phyloP scores from a whole-genome alignment of 164 flowering plant species.

The Santalum album region DNA sequence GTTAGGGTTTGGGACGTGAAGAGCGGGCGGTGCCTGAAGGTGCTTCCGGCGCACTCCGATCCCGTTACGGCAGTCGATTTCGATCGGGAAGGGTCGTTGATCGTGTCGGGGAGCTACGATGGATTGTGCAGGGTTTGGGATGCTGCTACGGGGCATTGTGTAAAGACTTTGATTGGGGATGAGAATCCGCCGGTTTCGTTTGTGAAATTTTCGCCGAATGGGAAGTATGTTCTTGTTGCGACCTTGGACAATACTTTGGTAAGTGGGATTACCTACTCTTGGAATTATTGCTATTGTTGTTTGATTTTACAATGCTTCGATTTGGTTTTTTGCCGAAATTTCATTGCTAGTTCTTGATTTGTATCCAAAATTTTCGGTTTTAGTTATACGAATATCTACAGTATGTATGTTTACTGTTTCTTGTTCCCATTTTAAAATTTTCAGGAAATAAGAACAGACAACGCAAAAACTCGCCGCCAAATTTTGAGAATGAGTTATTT shows the following conservation, averaged over 20 bases:
- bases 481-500: too few species aligned
- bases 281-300: background rate
- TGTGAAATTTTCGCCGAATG: constrained; percentile 87
- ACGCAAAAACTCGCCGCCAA: too few species aligned
- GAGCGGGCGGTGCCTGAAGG: constrained; percentile 82
- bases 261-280: constrained; percentile 11
- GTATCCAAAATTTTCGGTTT: too few species aligned
- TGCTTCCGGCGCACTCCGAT: constrained; percentile 89
- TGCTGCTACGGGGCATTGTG: constrained; percentile 85
- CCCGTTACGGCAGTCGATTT: constrained; percentile 85
- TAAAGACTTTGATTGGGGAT: constrained; percentile 92
- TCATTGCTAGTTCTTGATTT: too few species aligned
- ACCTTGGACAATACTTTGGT: constrained; percentile 89
- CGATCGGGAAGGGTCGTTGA: constrained; percentile 61
- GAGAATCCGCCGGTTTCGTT: constrained; percentile 93
- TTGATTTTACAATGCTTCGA: background rate
- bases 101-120: constrained; percentile 87
- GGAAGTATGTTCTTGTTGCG: constrained; percentile 87
- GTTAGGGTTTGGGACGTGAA: constrained; percentile 95
- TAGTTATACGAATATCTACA: too few species aligned
- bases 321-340: too few species aligned
- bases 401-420: too few species aligned
- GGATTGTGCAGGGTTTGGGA: constrained; percentile 97
- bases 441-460: too few species aligned
- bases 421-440: too few species aligned